phyloP scores from a whole-genome alignment of 2,329 filamentous ascomycete genomes.

The Cladosporium austrohemisphaericum region DNA sequence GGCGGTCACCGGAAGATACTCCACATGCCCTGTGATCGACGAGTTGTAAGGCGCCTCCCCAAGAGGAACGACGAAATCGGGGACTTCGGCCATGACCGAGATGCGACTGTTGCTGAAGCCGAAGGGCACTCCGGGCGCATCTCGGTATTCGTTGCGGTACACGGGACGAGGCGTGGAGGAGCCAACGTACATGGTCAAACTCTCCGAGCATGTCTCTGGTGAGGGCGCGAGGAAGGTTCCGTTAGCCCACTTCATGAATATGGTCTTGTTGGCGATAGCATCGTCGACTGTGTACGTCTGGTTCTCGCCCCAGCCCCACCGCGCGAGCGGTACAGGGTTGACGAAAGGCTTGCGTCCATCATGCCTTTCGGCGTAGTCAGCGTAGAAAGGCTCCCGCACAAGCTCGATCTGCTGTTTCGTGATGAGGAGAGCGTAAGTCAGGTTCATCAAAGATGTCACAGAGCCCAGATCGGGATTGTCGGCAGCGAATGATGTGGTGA shows the following conservation, averaged over 20 bases:
- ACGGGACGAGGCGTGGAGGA: conserved; percentile 35
- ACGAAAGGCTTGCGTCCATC: conserved; percentile 45
- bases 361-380: conserved; percentile 43
- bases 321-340: conserved; percentile 47
- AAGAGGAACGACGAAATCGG: conserved; percentile 20
- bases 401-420: conserved; percentile 42
- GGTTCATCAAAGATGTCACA: conserved; percentile 35
- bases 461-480: conserved; percentile 30
- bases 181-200: conserved; percentile 48
- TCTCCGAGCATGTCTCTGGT: conserved; percentile 46
- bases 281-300: conserved; percentile 37
- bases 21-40: conserved; percentile 46
- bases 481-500: conserved; percentile 21
- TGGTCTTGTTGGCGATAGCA: conserved; percentile 49
- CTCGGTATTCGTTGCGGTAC: conserved; percentile 45
- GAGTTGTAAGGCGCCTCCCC: conserved; percentile 45
- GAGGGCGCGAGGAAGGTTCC: conserved; percentile 42
- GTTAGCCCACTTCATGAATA: conserved; percentile 49
- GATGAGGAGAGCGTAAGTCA: conserved; percentile 44
- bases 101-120: conserved; percentile 49
- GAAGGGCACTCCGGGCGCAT: conserved; percentile 46
- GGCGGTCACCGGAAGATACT: conserved; percentile 56
- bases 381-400: conserved; percentile 45
- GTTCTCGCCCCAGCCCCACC: conserved; percentile 47
- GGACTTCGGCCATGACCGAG: conserved; percentile 41